Evolutionary conservation across 2,329 filamentous ascomycete genomes (phyloP), one percentile per base, ranked within the genome.

Genomic region (Ophiosphaerella herpotricha): DNA sequence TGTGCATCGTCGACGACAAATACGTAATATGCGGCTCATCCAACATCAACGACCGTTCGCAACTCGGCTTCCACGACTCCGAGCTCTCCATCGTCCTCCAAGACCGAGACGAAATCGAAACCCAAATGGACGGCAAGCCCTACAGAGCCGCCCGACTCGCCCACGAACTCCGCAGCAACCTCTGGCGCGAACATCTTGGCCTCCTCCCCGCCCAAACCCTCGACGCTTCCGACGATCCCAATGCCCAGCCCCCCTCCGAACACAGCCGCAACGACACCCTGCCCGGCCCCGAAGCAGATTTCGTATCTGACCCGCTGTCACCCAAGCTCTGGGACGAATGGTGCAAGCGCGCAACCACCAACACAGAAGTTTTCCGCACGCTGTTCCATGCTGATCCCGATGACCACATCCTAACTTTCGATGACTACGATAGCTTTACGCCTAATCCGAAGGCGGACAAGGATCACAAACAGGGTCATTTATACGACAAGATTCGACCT

Each of bases 111-210:
- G 81, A 77, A 5, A 75, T 97, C 2, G 78, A 83, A 7, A 91
- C 84, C 5, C 83, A 74, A 21, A 96, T 97, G 91, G 82, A 89
- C 58, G 92, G 92, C 2, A 72, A 89, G 63, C 82, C 86, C 1
- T 96, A 84, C 74, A 82, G 86, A 58, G 92, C 89, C 0, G 87
- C 89, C n/a, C 86, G 86, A 52, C 91, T 94, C 65, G 92, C 91
- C 0, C 82, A 89, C 2, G 91, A 90, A 0, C 80, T 97, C 4
- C 83, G 92, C 39, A 83, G 90, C 14, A 90, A 89, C 62, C 82
- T 97, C 6, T 96, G 91, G 89, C 86, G 91, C 38, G 93, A 97
- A 74, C 93, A 97, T 70, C 78, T 97, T 11, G 93, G 93, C 1
- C 79, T 97, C 3, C 74, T 97, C 2, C 85, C 87, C 0, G 80